Evolutionary conservation across 108 stramenopile genomes (phyloP).

Genomic region (Discostella pseudostelligera): DNA sequence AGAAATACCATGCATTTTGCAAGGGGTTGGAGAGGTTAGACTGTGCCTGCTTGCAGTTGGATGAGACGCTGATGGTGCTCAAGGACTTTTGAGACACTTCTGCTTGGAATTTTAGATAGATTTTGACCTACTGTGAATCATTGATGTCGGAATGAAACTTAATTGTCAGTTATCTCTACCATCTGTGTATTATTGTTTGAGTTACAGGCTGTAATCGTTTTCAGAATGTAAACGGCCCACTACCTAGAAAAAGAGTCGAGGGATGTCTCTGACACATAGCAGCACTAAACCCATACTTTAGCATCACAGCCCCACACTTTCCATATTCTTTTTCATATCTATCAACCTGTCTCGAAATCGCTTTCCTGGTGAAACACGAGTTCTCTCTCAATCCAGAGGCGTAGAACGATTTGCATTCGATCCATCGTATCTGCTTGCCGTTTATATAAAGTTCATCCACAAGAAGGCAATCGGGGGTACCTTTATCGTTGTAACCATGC

Average conservation of each 20-base stretch:
- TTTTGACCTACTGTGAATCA: too few relatives aligned
- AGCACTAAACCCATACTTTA: constrained; percentile 33
- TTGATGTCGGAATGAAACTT: too few relatives aligned
- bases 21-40: constrained; percentile 79
- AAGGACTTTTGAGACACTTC: constrained; percentile 53
- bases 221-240: constrained; percentile 22
- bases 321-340: constrained; percentile 26
- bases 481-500: neutral
- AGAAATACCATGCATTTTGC: constrained; percentile 66
- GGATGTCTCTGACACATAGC: constrained; percentile 3
- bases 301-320: constrained; percentile 26
- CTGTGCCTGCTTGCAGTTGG: constrained; percentile 62
- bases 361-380: constrained; percentile 14
- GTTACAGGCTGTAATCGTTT: neutral
- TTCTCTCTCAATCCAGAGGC: constrained; percentile 31
- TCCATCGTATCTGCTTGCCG: constrained; percentile 21
- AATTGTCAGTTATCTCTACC: too few relatives aligned
- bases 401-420: constrained; percentile 31
- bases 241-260: constrained; percentile 31
- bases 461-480: constrained; percentile 34
- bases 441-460: constrained; percentile 34
- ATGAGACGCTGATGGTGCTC: constrained; percentile 80
- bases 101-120: too few relatives aligned
- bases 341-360: constrained; percentile 13
- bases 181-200: neutral